Conservation (phyloP, 768 basidiomycete species). For the Lactarius sanguifluus region DNA sequence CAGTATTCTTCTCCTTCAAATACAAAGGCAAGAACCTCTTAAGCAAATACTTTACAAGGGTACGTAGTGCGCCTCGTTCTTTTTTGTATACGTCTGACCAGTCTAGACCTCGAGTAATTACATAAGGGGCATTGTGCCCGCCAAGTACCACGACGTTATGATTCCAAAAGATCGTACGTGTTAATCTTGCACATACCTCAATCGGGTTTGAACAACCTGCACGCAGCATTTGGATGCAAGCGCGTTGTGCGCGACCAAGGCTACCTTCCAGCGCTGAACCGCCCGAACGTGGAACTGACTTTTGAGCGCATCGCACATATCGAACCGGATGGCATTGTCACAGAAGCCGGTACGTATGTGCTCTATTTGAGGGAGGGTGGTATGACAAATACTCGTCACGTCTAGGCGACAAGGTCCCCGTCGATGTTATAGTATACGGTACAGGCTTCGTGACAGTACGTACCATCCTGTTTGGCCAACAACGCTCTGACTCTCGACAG, state of each 20-base stretch:
- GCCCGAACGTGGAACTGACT: constrained; percentile 50
- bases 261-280: constrained; percentile 51
- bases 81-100: background rate
- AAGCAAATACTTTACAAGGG: background rate
- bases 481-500: constrained; percentile 1
- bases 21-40: constrained; percentile 14
- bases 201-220: background rate
- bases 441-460: constrained; percentile 54
- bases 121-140: constrained; percentile 47
- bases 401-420: constrained; percentile 44
- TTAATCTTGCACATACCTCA: background rate
- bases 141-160: constrained; percentile 32
- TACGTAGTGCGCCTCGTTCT: background rate
- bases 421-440: constrained; percentile 56
- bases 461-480: constrained; percentile 7
- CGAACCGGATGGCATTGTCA: constrained; percentile 49
- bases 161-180: constrained; percentile 53
- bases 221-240: constrained; percentile 56
- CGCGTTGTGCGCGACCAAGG: constrained; percentile 59
- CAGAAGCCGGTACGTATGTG: constrained; percentile 37
- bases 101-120: constrained; percentile 43
- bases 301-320: constrained; percentile 51
- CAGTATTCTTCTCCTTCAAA: background rate
- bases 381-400: background rate
- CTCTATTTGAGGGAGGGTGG: background rate